Conservation (phyloP, 495 filamentous ascomycete genomes). For the Aspergillus haitiensis region DNA sequence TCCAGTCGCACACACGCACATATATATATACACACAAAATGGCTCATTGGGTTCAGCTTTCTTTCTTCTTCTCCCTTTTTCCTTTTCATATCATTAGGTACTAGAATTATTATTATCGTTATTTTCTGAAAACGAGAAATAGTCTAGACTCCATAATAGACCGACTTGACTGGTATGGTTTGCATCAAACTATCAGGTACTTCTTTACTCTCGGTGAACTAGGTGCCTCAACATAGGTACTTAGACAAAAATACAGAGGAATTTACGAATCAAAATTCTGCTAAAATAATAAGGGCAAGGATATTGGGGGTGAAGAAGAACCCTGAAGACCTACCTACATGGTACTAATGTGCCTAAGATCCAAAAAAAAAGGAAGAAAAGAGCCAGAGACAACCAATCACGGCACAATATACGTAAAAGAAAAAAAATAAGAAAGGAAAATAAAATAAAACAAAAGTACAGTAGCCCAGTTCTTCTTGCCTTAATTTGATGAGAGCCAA, state of each 20-base stretch:
- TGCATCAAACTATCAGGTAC: conserved; percentile 1
- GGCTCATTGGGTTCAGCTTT: too few species aligned
- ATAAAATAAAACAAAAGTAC: too few species aligned
- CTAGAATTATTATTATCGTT: too few species aligned
- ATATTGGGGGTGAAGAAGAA: neutral
- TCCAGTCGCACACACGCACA: neutral
- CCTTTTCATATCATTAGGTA: too few species aligned
- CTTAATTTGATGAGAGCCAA: conserved; percentile 2
- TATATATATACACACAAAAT: too few species aligned
- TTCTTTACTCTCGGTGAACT: neutral
- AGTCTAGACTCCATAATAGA: too few species aligned
- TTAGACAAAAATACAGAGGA: neutral
- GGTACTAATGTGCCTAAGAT: neutral
- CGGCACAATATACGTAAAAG: neutral
- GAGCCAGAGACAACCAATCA: conserved; percentile 7
- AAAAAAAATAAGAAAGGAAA: conserved; percentile 2
- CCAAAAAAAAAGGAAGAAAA: conserved; percentile 9
- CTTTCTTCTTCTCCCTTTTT: too few species aligned
- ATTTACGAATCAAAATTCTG: neutral
- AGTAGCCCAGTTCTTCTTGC: neutral
- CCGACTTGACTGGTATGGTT: too few species aligned
- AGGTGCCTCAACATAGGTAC: too few species aligned
- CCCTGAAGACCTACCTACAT: too few species aligned
- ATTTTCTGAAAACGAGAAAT: neutral
- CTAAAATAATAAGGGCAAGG: conserved; percentile 4